A percentile compares a stretch with the other conserved stretches of the same genome.
Conservation (phyloP, 2,329 filamentous ascomycete species). For the Pleoardoris graminearum region DNA sequence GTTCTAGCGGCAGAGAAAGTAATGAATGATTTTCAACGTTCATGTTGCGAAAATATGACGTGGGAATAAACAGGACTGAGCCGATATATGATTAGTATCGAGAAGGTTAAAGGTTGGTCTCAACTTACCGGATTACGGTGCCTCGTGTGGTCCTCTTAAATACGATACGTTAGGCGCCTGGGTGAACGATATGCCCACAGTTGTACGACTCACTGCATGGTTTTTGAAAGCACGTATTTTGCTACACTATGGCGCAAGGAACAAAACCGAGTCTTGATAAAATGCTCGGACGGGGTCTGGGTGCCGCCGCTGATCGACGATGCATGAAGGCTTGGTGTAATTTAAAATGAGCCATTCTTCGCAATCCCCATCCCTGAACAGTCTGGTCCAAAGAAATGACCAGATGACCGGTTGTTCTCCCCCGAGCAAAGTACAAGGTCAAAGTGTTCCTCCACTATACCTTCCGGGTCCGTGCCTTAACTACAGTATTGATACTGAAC, state of each 20-base stretch:
- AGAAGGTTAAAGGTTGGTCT: neutral
- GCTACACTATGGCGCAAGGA: too few relatives aligned
- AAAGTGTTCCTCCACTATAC: neutral
- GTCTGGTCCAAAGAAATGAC: neutral
- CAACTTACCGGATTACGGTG: neutral
- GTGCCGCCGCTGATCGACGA: too few relatives aligned
- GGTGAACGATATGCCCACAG: too few relatives aligned
- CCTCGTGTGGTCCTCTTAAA: too few relatives aligned
- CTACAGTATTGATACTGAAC: neutral
- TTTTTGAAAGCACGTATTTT: too few relatives aligned
- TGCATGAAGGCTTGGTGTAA: neutral
- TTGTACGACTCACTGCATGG: too few relatives aligned
- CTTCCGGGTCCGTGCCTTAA: neutral
- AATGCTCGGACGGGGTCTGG: too few relatives aligned
- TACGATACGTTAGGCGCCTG: too few relatives aligned
- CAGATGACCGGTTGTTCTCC: neutral
- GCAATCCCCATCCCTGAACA: neutral
- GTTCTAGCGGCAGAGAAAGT: slow-evolving; percentile 32
- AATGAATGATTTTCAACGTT: slow-evolving; percentile 7
- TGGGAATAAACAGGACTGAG: neutral
- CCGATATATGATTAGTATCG: too few relatives aligned
- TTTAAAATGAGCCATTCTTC: neutral
- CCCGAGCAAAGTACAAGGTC: neutral
- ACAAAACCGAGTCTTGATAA: too few relatives aligned
- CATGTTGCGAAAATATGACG: neutral